phyloP scores from a whole-genome alignment of 371 early-diverging fungal genomes.

The Mucor ambiguus region DNA sequence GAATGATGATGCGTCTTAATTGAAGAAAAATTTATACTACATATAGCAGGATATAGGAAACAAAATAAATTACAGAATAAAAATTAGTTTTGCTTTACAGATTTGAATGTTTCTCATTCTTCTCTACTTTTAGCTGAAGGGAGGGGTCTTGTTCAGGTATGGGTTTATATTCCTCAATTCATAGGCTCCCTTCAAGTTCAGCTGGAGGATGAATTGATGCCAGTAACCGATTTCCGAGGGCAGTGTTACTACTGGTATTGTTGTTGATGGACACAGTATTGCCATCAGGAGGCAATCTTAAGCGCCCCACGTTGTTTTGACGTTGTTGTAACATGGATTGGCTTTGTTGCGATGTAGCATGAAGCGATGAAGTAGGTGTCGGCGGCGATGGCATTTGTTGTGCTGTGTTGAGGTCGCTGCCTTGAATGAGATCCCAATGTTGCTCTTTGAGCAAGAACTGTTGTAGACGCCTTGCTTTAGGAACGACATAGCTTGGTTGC shows the following conservation, averaged over 20 bases:
- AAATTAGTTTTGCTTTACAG: too few species aligned
- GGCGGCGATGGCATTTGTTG: not conserved
- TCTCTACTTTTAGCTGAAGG: not conserved
- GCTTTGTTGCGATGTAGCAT: not conserved
- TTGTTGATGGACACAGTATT: not conserved
- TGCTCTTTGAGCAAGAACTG: slow-evolving; percentile 43
- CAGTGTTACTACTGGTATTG: not conserved
- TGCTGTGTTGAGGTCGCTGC: not conserved
- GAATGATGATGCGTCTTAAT: not conserved
- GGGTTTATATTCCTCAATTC: not conserved
- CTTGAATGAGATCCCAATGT: slow-evolving; percentile 42
- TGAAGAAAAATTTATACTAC: not conserved
- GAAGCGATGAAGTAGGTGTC: not conserved
- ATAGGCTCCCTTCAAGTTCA: slow-evolving; percentile 13
- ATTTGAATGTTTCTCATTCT: not conserved
- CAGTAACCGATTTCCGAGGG: slow-evolving; percentile 1
- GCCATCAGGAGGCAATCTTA: not conserved
- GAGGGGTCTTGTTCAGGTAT: not conserved
- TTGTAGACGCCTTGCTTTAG: slow-evolving; percentile 27
- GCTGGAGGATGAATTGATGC: slow-evolving; percentile 13
- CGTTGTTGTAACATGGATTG: slow-evolving; percentile 9
- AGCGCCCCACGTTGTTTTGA: slow-evolving; percentile 8
- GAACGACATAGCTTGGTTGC: slow-evolving; percentile 37
- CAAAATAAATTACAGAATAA: not conserved
- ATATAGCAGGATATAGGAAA: not conserved